phyloP scores from a whole-genome alignment of 495 filamentous ascomycete species.

The Zalerion maritima region DNA sequence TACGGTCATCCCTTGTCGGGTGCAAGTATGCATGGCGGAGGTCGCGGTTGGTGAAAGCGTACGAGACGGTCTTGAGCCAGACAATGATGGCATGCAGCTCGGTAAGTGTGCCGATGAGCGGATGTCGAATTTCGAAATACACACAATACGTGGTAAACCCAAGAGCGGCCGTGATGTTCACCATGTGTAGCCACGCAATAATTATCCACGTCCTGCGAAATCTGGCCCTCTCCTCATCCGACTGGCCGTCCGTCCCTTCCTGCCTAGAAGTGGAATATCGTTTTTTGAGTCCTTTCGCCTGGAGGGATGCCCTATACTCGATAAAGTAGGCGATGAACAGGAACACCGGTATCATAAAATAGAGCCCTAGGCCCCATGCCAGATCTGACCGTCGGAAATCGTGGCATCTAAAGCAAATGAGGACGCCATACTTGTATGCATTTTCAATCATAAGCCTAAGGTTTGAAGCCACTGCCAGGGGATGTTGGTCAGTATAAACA shows the following conservation, averaged over 20 bases:
- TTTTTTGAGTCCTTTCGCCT: constrained; percentile 53
- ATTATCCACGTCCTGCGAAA: constrained; percentile 64
- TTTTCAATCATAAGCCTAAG: constrained; percentile 91
- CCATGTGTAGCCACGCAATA: constrained; percentile 59
- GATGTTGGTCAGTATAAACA: constrained; percentile 1
- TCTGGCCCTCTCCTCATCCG: constrained; percentile 39
- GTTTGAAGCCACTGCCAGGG: constrained; percentile 65
- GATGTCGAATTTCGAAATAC: constrained; percentile 82
- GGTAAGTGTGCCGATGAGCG: constrained; percentile 79
- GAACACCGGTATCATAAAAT: constrained; percentile 75
- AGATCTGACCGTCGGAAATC: constrained; percentile 74
- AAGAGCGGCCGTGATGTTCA: constrained; percentile 75
- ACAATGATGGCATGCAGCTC: constrained; percentile 89
- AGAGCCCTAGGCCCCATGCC: constrained; percentile 57
- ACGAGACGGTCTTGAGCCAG: constrained; percentile 89
- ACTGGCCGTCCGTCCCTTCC: constrained; percentile 31
- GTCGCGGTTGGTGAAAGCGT: constrained; percentile 93
- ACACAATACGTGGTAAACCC: constrained; percentile 69
- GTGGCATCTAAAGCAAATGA: constrained; percentile 84
- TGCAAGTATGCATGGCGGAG: constrained; percentile 76
- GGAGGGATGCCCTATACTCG: constrained; percentile 62
- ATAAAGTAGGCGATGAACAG: constrained; percentile 80
- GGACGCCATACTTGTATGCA: constrained; percentile 91
- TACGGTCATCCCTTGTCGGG: constrained; percentile 40
- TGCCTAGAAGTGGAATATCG: constrained; percentile 46